Percentiles rank a stretch among this genome's conserved stretches.
Evolutionary conservation across 805 yeast genomes (phyloP).

Genomic region (Yarrowia sp.): DNA sequence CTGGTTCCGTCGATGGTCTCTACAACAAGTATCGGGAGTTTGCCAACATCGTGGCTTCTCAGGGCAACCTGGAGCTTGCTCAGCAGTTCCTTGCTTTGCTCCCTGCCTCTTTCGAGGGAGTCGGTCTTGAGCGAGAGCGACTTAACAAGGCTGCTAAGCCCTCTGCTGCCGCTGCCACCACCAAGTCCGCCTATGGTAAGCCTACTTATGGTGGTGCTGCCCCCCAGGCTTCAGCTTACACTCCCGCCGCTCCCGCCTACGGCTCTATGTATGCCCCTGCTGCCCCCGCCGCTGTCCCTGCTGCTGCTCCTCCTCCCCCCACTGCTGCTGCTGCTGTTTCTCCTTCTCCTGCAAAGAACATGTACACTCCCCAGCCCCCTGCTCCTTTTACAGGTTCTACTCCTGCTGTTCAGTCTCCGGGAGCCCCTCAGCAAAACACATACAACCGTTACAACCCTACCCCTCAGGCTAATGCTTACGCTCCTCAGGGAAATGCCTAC

Average conservation of each 20-base stretch:
- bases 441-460: slow-evolving; percentile 25
- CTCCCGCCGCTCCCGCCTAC: slow-evolving; percentile 16
- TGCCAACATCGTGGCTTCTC: slow-evolving; percentile 71
- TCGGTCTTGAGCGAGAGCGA: slow-evolving; percentile 79
- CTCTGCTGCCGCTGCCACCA: slow-evolving; percentile 29
- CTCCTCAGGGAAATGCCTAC: slow-evolving; percentile 29
- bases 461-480: slow-evolving; percentile 24
- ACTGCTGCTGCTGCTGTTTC: slow-evolving; percentile 2
- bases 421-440: slow-evolving; percentile 9
- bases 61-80: slow-evolving; percentile 83
- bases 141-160: slow-evolving; percentile 60
- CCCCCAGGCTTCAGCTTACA: slow-evolving; percentile 25
- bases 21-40: slow-evolving; percentile 73
- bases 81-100: slow-evolving; percentile 61
- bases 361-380: slow-evolving; percentile 28
- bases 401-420: slow-evolving; percentile 28
- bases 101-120: slow-evolving; percentile 71
- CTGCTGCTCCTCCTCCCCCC: slow-evolving; percentile 19
- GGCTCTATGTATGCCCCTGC: slow-evolving; percentile 25
- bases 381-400: slow-evolving; percentile 25
- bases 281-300: slow-evolving; percentile 27
- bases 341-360: slow-evolving; percentile 26
- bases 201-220: slow-evolving; percentile 25
- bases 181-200: slow-evolving; percentile 21
- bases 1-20: slow-evolving; percentile 36